Percentiles rank a stretch among this genome's conserved stretches.
Conservation (phyloP, 371 early-diverging fungal species). For the Dinochytrium kinnereticum region DNA sequence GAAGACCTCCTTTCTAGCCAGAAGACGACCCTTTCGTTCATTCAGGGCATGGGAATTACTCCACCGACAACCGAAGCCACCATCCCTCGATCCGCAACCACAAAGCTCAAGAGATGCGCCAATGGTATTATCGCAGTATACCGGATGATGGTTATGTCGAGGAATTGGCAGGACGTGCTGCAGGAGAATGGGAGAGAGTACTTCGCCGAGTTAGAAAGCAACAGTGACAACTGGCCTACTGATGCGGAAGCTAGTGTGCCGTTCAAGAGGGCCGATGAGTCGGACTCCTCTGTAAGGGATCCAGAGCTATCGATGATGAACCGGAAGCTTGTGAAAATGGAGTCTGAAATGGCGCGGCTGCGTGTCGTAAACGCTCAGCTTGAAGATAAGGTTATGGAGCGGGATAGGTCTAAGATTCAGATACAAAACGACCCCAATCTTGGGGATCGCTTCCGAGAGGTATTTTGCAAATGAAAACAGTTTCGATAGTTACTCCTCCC, state of each 20-base stretch:
- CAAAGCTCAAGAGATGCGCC: slow-evolving; percentile 35
- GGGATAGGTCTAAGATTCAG: not conserved
- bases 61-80: slow-evolving; percentile 9
- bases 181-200: slow-evolving; percentile 32
- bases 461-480: too few species aligned
- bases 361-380: slow-evolving; percentile 7
- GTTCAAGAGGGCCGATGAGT: slow-evolving; percentile 4
- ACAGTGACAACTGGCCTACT: slow-evolving; percentile 2
- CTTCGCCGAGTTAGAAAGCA: slow-evolving; percentile 17
- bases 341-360: slow-evolving; percentile 2
- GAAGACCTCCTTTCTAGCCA: slow-evolving; percentile 47
- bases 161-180: slow-evolving; percentile 36
- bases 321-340: slow-evolving; percentile 10
- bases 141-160: slow-evolving; percentile 41
- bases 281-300: not conserved
- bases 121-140: slow-evolving; percentile 39
- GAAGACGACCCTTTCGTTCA: slow-evolving; percentile 35
- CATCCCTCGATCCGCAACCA: slow-evolving; percentile 2
- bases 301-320: slow-evolving; percentile 3
- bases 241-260: slow-evolving; percentile 11
- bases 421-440: not conserved
- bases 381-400: not conserved
- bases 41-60: slow-evolving; percentile 42
- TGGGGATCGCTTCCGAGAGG: not conserved
- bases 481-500: too few species aligned